These are phyloP conservation scores for Cladosporium velox DNA, from an alignment of 2,329 filamentous ascomycete genomes.

Conservation along the genomic window DNA sequence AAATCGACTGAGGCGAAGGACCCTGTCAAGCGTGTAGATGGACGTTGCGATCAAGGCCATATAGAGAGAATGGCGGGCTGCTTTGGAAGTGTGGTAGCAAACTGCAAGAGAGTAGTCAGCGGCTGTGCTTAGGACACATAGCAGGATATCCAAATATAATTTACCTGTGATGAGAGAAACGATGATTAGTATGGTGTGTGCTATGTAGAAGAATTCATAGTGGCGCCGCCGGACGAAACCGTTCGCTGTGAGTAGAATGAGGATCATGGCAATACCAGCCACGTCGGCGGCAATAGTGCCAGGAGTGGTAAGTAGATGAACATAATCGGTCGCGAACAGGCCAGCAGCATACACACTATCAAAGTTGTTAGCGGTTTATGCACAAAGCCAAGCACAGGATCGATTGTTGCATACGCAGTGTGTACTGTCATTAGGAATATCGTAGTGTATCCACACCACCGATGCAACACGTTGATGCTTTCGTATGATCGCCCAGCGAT, in stretches of 20 bases:
- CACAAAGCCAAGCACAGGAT: not conserved
- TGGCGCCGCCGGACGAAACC: constrained; percentile 26
- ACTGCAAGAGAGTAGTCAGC: constrained; percentile 12
- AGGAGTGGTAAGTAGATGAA: constrained; percentile 22
- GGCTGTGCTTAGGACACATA: not conserved
- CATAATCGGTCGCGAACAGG: constrained; percentile 21
- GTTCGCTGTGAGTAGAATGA: constrained; percentile 28
- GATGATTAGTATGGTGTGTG: constrained; percentile 27
- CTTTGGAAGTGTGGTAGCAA: constrained; percentile 27
- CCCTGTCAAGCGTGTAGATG: constrained; percentile 27
- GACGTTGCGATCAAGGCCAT: constrained; percentile 26
- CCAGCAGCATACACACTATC: constrained; percentile 24
- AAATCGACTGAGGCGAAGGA: constrained; percentile 25
- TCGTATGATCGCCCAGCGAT: constrained; percentile 31
- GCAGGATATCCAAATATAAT: not conserved
- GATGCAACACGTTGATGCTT: constrained; percentile 31
- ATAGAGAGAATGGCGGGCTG: constrained; percentile 27
- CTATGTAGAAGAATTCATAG: constrained; percentile 32
- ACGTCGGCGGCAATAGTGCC: constrained; percentile 27
- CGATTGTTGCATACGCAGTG: constrained; percentile 23
- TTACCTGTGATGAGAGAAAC: constrained; percentile 27
- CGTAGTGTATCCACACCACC: constrained; percentile 30
- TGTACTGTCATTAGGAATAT: constrained; percentile 29
- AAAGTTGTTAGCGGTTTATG: not conserved
- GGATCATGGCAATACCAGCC: constrained; percentile 29